Percentiles rank a stretch among this genome's conserved stretches.
Conservation (phyloP, 192 early-diverging fungal genomes). For the Coemansia sp. region DNA sequence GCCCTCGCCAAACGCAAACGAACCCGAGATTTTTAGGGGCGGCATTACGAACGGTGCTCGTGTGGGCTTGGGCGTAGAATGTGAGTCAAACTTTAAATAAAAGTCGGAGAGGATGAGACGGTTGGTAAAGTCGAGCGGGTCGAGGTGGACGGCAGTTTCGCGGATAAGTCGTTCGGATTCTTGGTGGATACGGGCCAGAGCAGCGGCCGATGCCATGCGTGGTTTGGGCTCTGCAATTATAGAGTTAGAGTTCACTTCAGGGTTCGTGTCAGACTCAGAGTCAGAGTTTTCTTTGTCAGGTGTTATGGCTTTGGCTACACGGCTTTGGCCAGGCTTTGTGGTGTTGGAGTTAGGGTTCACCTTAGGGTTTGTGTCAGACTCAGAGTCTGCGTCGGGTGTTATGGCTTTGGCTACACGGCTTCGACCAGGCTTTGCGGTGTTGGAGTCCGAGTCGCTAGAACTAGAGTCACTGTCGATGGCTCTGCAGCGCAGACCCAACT, state of each 20-base stretch:
- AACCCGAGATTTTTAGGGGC: constrained; percentile 8
- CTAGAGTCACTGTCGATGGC: constrained; percentile 10
- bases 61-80: not conserved
- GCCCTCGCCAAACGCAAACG: constrained; percentile 13
- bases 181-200: constrained; percentile 35
- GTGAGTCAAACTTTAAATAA: constrained; percentile 22
- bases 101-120: constrained; percentile 25
- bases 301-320: not conserved
- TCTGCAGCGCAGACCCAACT: constrained; percentile 18
- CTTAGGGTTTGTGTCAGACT: too few relatives aligned
- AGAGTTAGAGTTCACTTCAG: not conserved
- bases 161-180: constrained; percentile 50
- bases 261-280: not conserved
- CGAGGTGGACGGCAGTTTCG: constrained; percentile 37
- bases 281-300: not conserved
- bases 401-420: not conserved
- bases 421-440: not conserved
- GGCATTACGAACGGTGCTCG: not conserved
- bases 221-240: not conserved
- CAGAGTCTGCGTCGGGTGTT: not conserved
- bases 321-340: not conserved
- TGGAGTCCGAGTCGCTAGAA: constrained; percentile 7
- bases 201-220: constrained; percentile 5
- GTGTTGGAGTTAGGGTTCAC: not conserved
- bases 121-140: constrained; percentile 37